Evolutionary conservation across 495 filamentous ascomycete species (phyloP), one percentile per base, ranked within the genome.

Genomic region (Aspergillus carlsbadensis): DNA sequence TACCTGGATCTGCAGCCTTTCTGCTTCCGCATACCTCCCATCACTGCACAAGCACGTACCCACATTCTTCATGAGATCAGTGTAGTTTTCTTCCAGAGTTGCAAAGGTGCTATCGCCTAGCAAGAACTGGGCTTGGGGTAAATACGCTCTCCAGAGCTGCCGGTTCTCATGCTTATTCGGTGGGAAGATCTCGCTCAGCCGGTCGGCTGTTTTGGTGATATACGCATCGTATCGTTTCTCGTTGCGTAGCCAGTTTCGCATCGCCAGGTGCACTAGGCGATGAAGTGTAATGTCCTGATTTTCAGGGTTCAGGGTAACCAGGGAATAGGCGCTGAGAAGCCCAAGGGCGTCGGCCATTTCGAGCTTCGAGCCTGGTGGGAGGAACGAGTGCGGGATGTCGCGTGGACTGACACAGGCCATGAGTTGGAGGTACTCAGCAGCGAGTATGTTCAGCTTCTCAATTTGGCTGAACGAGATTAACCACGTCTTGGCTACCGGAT

Each of bases 401-500:
- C 40, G 44, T 21, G 63, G 43, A 17, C 76, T 67, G 1, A 84
- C 42, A 15, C 72, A 73, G 4, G 76, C 60, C 62, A 83, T 75
- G 50, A 79, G 71, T 0, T 58, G 63, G 0, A 84, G 52, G 37
- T 71, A 70, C 0, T 77, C 58, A 0, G 69, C 62, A 0, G 80
- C 78, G 0, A 67, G 8, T 0, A 34, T 39, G 35, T 75, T 49
- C 2, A 51, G 37, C 6, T 62, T 34, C 29, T 57, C 66, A 10
- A 84, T 79, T 55, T 83, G 74, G 0, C 66, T 48, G 43, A 85
- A 81, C 0, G 80, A 82, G 1, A 81, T 73, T 0, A 78, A 65
- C 81, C 79, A 85, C 1, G 82, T 85, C 1, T 67, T 71, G 1
- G 78, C 78, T 0, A 85, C 69, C 3, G 82, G 70, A 52, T 83